Conservation (phyloP, 164 flowering plant species). For the Umbellularia californica region DNA sequence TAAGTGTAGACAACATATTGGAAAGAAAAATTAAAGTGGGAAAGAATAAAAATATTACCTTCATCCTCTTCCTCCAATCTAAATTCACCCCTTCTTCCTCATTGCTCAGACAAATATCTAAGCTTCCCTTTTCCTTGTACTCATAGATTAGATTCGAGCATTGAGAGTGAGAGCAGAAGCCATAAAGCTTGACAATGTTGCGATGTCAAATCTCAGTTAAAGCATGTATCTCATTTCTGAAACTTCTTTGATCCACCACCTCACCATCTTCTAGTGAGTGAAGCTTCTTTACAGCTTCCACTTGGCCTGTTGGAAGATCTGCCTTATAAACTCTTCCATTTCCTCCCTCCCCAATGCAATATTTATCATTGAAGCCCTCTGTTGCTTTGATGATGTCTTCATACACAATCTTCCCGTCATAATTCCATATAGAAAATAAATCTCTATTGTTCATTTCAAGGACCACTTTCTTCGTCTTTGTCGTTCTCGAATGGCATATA, state of each 20-base stretch:
- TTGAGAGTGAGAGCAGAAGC: neutral
- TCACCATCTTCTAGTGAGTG: neutral
- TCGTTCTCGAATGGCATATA: neutral
- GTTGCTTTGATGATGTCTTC: slow-evolving; percentile 13
- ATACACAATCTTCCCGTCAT: slow-evolving; percentile 6
- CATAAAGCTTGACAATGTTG: neutral
- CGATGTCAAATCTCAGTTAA: neutral
- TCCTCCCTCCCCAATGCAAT: slow-evolving; percentile 11
- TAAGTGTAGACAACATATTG: no score
- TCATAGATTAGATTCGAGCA: neutral
- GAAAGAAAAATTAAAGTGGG: no score
- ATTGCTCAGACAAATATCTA: neutral
- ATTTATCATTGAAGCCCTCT: slow-evolving; percentile 3
- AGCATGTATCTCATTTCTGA: neutral
- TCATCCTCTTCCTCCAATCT: neutral
- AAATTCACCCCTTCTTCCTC: neutral
- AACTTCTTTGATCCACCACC: neutral
- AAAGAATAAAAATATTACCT: neutral
- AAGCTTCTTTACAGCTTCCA: neutral
- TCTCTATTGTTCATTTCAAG: neutral
- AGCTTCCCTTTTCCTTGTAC: neutral
- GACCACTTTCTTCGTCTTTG: neutral
- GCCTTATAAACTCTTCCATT: slow-evolving; percentile 5
- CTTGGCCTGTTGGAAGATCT: neutral
- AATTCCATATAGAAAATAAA: slow-evolving; percentile 11